Conservation (phyloP, 2,329 filamentous ascomycete species). For the Davidsoniella eucalypti region DNA sequence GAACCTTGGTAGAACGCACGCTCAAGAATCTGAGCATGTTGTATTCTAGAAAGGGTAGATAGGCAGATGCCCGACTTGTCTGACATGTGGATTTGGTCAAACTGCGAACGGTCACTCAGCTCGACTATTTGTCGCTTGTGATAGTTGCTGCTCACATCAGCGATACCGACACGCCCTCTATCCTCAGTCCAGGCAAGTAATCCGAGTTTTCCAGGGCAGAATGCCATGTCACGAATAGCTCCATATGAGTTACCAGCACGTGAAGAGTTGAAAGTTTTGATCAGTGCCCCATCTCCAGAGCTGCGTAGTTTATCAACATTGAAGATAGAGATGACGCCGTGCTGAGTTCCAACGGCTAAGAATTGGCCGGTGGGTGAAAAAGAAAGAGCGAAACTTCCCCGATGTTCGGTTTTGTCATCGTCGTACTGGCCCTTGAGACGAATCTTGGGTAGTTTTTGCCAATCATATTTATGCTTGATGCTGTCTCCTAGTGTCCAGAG, state of each 20-base stretch:
- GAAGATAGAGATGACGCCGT: conserved; percentile 63
- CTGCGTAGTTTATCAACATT: conserved; percentile 35
- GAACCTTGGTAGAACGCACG: conserved; percentile 1
- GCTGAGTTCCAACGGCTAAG: conserved; percentile 63
- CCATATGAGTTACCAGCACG: conserved; percentile 53
- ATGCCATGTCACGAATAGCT: conserved; percentile 79
- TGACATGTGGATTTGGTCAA: conserved; percentile 18
- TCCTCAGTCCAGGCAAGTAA: conserved; percentile 91
- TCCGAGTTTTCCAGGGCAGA: conserved; percentile 79
- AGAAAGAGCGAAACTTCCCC: conserved; percentile 61
- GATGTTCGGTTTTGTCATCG: conserved; percentile 36
- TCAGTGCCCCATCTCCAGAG: conserved; percentile 38
- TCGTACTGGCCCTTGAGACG: conserved; percentile 41
- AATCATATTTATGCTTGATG: conserved; percentile 24
- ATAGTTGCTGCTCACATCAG: conserved; percentile 53
- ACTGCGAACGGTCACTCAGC: conserved; percentile 35
- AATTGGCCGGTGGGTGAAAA: conserved; percentile 58
- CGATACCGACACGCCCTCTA: conserved; percentile 56
- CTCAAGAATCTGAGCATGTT: conserved; percentile 3
- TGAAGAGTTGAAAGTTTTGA: conserved; percentile 65
- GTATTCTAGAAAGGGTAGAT: not conserved
- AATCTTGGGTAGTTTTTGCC: conserved; percentile 35
- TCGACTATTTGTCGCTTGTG: conserved; percentile 51
- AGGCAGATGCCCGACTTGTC: conserved; percentile 2
- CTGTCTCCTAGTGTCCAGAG: conserved; percentile 13